Base-by-base conservation (phyloP, 1,284 basidiomycete species). In the Malassezia restricta region DNA sequence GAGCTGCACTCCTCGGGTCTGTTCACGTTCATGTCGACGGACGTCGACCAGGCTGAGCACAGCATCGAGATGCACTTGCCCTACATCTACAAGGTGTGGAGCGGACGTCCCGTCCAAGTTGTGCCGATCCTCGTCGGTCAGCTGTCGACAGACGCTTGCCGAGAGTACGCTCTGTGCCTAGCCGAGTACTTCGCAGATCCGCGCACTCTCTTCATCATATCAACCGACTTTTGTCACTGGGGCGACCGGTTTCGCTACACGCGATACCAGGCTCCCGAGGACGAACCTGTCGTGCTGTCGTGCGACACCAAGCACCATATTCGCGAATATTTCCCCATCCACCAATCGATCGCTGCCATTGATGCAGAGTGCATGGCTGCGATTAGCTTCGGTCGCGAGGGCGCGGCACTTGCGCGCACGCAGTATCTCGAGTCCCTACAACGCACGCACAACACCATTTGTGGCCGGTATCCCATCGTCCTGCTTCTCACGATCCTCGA, bases 201-300 rank as follows among this genome's bases (percentile, higher is more conserved):
- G 1, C 81, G 83, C 52, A 96, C 87, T 0, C 79, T 98, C 57
- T 90, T 85, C 65, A 83, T 98, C 38, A 79, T 95, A 49, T 95
- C 90, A 3, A 87, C 85, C 57, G 94, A 99, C 74, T 99, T 99
- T 71, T 98, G 94, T 68, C 92, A 98, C 73, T 98, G 92, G 91
- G 91, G 91, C 8, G 79, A 79, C 6, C 80, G 89, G 30, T 98
- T 95, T 74, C 81, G 80, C 17, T 92, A 91, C 73, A 95, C 89
- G 0, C 84, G 83, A 69, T 96, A 96, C 75, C 88, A 87, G 64
- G 83, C 87, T 5, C 75, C 80, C 0, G 77, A 75, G 53, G 75
- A 11, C 71, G 76, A 8, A 69, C 79, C 50, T 68, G 50, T 5
- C 43, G 51, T 0, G 30, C 37, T 14, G 47, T 61, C 15, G 20